Conservation (phyloP, 306 rosid species). For the Acacia melanoxylon region DNA sequence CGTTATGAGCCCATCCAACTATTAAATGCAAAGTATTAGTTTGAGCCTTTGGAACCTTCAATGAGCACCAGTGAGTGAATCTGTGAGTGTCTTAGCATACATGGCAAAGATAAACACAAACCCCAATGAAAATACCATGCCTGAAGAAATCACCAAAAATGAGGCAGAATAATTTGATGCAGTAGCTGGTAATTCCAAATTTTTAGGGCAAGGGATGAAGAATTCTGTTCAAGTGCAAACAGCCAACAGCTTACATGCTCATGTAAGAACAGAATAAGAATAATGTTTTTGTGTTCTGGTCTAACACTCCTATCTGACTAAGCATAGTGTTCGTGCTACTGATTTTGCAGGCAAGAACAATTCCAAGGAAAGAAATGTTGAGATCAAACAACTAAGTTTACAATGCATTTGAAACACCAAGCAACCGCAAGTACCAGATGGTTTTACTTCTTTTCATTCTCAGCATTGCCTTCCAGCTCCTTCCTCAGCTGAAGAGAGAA, state of each 20-base stretch:
- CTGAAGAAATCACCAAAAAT: slow-evolving; percentile 2
- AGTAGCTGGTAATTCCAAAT: slow-evolving; percentile 10
- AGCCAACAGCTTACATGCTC: slow-evolving; percentile 16
- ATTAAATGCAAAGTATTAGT: not conserved
- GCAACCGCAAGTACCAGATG: slow-evolving; percentile 12
- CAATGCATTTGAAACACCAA: slow-evolving; percentile 17
- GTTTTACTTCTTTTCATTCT: slow-evolving; percentile 47
- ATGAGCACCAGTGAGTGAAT: not conserved
- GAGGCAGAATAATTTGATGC: not conserved
- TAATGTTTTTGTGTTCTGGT: not conserved
- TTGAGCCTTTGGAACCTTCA: not conserved
- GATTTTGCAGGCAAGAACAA: slow-evolving; percentile 11
- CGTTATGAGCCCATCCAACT: not conserved
- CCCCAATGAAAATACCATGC: not conserved
- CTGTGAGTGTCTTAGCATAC: not conserved
- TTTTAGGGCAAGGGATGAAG: not conserved
- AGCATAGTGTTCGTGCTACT: slow-evolving; percentile 20
- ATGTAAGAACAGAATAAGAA: slow-evolving; percentile 9
- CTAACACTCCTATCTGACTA: slow-evolving; percentile 21
- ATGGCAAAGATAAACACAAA: not conserved
- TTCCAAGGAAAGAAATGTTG: not conserved
- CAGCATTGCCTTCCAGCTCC: slow-evolving; percentile 76
- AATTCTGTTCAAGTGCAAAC: slow-evolving; percentile 18
- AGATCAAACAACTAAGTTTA: slow-evolving; percentile 24
- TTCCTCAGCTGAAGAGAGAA: slow-evolving; percentile 85